Base-by-base conservation (phyloP, 2,329 filamentous ascomycete species). In the Mollisiaceae sp. region DNA sequence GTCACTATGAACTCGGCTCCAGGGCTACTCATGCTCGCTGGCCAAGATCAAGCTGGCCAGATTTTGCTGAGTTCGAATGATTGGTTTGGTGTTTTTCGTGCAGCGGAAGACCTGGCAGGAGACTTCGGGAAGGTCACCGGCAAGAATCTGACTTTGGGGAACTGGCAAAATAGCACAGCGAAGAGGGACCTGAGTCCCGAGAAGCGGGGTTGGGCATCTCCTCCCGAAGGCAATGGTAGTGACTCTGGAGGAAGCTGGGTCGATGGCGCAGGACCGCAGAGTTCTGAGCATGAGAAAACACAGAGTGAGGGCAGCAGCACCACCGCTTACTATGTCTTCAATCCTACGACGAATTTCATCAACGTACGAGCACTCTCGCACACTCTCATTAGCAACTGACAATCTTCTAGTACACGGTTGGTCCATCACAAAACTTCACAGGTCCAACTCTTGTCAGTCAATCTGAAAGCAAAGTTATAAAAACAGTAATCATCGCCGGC, bases 51-150 rank as follows among this genome's bases (percentile, higher is more conserved):
- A 14, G 70, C 76, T 59, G 79, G 82, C 0, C 82, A 85, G 72
- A 86, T 89, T 59, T 78, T 85, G 2, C 79, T 88, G n/a, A 85
- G 85, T 11, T 71, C 76, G 22, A 78, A 85, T 63, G 89, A 91
- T 66, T 90, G 85, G 80, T 89, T 86, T 78, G 89, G 88, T 64
- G 89, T 91, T 0, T 82, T 91, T 62, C 84, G 89, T 32, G 88
- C 87, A 5, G 89, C 88, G 0, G 82, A 87, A 45, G 89, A 92
- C 75, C 81, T 92, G 11, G 87, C 88, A 0, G 73, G 81, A 4
- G 90, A 92, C 75, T 90, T 92, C 77, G 89, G 89, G 18, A 85
- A 87, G n/a, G 88, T 91, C 4, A 91, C 88, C 0, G 88, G 89
- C 9, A 82, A 78, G 32, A 90, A 90, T 75, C 84, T 88, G 64